phyloP scores from a whole-genome alignment of 768 basidiomycete species.

The Mrakia blollopis region DNA sequence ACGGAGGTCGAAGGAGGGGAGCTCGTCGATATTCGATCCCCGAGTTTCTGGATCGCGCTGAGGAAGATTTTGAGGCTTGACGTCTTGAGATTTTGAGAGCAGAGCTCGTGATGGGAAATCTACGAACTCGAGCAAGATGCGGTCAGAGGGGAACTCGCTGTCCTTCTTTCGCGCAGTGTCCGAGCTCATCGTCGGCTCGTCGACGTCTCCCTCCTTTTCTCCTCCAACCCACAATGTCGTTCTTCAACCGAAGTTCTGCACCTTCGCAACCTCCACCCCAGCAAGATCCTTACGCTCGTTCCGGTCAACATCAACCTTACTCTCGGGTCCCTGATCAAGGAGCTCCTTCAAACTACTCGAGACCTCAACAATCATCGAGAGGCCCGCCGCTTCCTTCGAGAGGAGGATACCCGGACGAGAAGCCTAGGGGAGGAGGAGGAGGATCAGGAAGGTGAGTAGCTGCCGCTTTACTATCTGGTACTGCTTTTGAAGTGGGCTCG shows the following conservation, averaged over 20 bases:
- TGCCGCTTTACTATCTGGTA: neutral
- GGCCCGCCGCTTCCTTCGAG: neutral
- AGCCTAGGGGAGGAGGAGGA: conserved; percentile 15
- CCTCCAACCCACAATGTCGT: neutral
- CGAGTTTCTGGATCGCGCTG: no score
- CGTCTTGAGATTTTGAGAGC: no score
- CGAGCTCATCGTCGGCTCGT: neutral
- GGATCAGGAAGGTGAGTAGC: neutral
- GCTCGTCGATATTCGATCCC: no score
- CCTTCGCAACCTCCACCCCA: conserved; percentile 2
- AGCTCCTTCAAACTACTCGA: conserved; percentile 5
- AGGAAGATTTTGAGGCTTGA: no score
- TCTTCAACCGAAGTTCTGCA: neutral
- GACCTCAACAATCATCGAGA: neutral
- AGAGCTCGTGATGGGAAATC: no score
- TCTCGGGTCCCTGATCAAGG: conserved; percentile 1
- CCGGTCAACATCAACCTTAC: conserved; percentile 5
- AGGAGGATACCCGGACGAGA: conserved; percentile 10
- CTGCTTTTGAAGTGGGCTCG: neutral
- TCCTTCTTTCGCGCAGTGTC: neutral
- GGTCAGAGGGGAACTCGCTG: neutral
- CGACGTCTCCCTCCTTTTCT: neutral
- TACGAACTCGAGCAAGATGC: no score
- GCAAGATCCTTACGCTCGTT: conserved; percentile 16
- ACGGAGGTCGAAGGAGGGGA: no score